These are phyloP conservation scores for Zoysia japonica DNA, from an alignment of 176 grass and related monocot species.

Conservation along the genomic window DNA sequence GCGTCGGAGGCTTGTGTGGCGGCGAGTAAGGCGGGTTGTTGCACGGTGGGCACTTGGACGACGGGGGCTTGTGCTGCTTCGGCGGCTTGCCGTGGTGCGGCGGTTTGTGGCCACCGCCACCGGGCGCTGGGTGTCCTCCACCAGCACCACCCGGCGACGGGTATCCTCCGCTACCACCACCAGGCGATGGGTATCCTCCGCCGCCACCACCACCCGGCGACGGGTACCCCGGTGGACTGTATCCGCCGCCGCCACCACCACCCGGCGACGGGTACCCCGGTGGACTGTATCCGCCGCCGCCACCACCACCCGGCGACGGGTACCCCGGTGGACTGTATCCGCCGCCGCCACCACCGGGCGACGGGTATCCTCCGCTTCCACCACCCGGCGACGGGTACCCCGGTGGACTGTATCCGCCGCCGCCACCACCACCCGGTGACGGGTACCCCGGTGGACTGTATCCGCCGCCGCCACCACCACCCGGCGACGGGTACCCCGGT, in stretches of 20 bases:
- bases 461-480: not conserved
- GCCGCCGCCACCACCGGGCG: no score
- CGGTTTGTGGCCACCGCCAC: not conserved
- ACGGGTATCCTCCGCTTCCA: no score
- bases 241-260: no score
- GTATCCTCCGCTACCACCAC: not conserved
- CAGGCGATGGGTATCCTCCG: not conserved
- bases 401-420: not conserved
- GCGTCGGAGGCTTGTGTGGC: not conserved
- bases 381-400: constrained; percentile 26
- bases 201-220: not conserved
- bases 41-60: constrained; percentile 30
- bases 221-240: not conserved
- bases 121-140: not conserved
- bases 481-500: not conserved
- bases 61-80: constrained; percentile 32
- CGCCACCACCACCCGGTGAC: not conserved
- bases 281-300: no score
- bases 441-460: not conserved
- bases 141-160: no score
- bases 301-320: no score
- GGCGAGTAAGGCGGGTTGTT: constrained; percentile 21
- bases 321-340: no score
- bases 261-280: not conserved
- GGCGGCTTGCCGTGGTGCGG: constrained; percentile 50